Base-by-base conservation (phyloP, 78 protist genomes). In the Dictyostelium capitatum region DNA sequence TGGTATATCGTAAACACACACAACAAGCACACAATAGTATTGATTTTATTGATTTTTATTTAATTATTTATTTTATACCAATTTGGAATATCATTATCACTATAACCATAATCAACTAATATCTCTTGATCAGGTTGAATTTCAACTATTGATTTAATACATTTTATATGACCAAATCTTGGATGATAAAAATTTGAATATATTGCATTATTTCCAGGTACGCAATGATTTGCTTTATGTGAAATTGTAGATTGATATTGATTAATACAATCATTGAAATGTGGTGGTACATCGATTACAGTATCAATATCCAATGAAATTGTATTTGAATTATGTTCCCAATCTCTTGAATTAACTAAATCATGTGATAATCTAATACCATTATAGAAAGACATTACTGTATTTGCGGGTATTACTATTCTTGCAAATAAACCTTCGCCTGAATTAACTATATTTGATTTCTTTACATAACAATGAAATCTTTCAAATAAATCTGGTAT, bases 171-270 rank as follows among this genome's bases (percentile, higher is more conserved):
- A 25, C 97, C 97, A 46, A 95, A 95, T 23, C 92, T 64, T 20
- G 95, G 94, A 15, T 95, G 97, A 17, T 48, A 59, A 56, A 69
- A 87, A 10, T 25, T 11, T 3, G 56, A 37, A 69, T 94, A 94
- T 0, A 56, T 82, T 20, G 96, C 83, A 32, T 94, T 94, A 64
- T 84, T 46, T 7, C 9, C 17, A 32, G 43, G 43, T 0, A 20
- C n/a, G 2, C 32, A 10, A 54, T 95, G 97, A 64, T 95, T 95
- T 43, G 95, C 89, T 51, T 95, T 95, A 75, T 95, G 97, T 14
- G 91, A 80, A 4, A 95, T 51, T 1, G 95, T 50, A 3, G 89
- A 79, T 5, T 72, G 43, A 54, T 95, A 95, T 32, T 89, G 51
- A 15, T 78, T 17, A 23, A 47, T 19, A 11, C 77, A 25, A 11